A percentile compares a stretch with the other conserved stretches of the same genome.
Evolutionary conservation across 1,284 basidiomycete species (phyloP).

Genomic region (Sporisorium scitamineum): DNA sequence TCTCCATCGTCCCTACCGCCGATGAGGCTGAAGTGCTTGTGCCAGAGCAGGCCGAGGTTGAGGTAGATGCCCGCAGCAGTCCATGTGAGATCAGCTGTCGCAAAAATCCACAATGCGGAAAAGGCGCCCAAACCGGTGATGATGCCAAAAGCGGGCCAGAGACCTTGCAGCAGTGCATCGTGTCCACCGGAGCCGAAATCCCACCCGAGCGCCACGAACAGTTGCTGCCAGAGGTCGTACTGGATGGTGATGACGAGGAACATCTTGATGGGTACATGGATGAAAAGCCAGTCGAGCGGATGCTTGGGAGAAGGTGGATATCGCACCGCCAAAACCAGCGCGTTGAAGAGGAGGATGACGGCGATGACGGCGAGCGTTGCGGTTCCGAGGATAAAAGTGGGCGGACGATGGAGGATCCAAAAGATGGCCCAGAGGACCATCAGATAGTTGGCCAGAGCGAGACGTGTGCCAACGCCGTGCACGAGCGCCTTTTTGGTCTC

Average conservation of each 20-base stretch:
- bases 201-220: constrained; percentile 72
- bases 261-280: constrained; percentile 72
- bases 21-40: constrained; percentile 47
- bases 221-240: constrained; percentile 72
- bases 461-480: constrained; percentile 79
- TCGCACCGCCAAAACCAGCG: constrained; percentile 48
- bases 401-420: constrained; percentile 74
- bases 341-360: constrained; percentile 56
- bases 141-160: constrained; percentile 61
- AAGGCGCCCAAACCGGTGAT: constrained; percentile 49
- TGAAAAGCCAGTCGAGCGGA: constrained; percentile 72
- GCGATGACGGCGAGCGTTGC: constrained; percentile 50
- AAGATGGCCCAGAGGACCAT: constrained; percentile 85
- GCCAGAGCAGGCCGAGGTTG: constrained; percentile 56
- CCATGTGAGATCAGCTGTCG: constrained; percentile 58
- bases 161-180: constrained; percentile 35
- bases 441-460: constrained; percentile 83
- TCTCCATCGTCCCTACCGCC: constrained; percentile 42
- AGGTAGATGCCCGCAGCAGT: constrained; percentile 56
- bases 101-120: constrained; percentile 62
- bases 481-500: constrained; percentile 76
- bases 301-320: constrained; percentile 68
- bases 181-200: constrained; percentile 53
- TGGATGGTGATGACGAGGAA: constrained; percentile 72
- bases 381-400: constrained; percentile 54